A percentile compares a stretch with the other conserved stretches of the same genome.
Conservation (phyloP, 148 eudicot species). For the Amaranthus cruentus region DNA sequence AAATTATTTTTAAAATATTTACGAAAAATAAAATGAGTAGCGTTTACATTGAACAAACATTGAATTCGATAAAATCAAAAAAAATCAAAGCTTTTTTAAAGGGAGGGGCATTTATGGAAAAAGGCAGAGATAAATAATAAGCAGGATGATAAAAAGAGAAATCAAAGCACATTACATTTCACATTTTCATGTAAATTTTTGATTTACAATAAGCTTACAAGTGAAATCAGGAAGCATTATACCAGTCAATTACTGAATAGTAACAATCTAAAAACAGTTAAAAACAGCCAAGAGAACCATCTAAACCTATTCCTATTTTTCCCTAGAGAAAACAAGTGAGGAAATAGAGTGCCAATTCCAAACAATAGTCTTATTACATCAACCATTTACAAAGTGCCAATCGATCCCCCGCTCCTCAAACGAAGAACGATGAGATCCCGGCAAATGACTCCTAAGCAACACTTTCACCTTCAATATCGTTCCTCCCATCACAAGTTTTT, state of each 20-base stretch:
- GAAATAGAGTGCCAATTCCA: conserved; percentile 18
- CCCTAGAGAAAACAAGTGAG: neutral
- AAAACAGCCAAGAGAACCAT: conserved; percentile 7
- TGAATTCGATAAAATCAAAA: too few species aligned
- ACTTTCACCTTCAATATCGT: conserved; percentile 10
- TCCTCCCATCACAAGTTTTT: conserved; percentile 16
- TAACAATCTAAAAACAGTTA: conserved; percentile 2
- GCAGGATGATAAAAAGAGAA: neutral
- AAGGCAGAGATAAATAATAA: too few species aligned
- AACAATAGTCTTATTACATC: conserved; percentile 34
- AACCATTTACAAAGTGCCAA: conserved; percentile 34
- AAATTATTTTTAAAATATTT: too few species aligned
- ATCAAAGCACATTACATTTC: conserved; percentile 22
- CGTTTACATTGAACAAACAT: too few species aligned
- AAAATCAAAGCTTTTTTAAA: too few species aligned
- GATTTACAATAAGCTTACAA: conserved; percentile 28
- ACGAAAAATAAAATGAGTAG: too few species aligned
- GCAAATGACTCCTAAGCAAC: conserved; percentile 11
- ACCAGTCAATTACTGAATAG: neutral
- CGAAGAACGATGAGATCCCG: neutral
- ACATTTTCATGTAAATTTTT: conserved; percentile 7
- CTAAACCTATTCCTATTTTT: conserved; percentile 22
- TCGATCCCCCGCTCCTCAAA: neutral
- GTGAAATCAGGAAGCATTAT: conserved; percentile 2
- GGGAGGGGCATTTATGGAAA: too few species aligned